Evolutionary conservation across 2,329 filamentous ascomycete genomes (phyloP).

Genomic region (Fusarium begoniae): DNA sequence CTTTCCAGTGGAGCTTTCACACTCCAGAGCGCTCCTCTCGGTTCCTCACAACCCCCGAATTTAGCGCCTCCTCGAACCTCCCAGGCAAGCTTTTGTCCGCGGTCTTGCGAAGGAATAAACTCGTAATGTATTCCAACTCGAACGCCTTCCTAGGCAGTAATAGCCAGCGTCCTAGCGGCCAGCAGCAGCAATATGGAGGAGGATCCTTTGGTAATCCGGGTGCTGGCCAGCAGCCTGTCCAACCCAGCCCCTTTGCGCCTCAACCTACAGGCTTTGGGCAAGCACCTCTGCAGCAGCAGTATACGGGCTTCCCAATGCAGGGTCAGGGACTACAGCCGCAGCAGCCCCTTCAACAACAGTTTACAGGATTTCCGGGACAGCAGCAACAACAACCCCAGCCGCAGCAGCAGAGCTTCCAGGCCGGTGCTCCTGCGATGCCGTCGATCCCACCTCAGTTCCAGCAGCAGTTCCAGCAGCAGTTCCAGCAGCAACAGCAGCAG

Average conservation of each 20-base stretch:
- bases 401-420: constrained; percentile 68
- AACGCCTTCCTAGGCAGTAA: constrained; percentile 86
- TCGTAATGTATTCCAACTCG: constrained; percentile 86
- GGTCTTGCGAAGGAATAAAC: constrained; percentile 17
- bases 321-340: constrained; percentile 62
- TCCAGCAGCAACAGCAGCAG: constrained; percentile 61
- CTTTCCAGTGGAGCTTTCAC: constrained; percentile 13
- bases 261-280: constrained; percentile 70
- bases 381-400: constrained; percentile 48
- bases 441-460: constrained; percentile 69
- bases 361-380: constrained; percentile 69
- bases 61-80: constrained; percentile 25
- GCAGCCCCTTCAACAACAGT: constrained; percentile 72
- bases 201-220: constrained; percentile 56
- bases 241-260: constrained; percentile 63
- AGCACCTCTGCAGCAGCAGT: constrained; percentile 62
- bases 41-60: constrained; percentile 29
- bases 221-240: constrained; percentile 55
- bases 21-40: constrained; percentile 3
- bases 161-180: constrained; percentile 73
- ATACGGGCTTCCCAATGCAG: constrained; percentile 68
- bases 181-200: constrained; percentile 60
- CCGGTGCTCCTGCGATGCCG: constrained; percentile 67
- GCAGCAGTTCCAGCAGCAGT: constrained; percentile 59
- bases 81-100: constrained; percentile 27